phyloP scores from a whole-genome alignment of 108 stramenopile species.

The Fragilariopsis cylindrus region DNA sequence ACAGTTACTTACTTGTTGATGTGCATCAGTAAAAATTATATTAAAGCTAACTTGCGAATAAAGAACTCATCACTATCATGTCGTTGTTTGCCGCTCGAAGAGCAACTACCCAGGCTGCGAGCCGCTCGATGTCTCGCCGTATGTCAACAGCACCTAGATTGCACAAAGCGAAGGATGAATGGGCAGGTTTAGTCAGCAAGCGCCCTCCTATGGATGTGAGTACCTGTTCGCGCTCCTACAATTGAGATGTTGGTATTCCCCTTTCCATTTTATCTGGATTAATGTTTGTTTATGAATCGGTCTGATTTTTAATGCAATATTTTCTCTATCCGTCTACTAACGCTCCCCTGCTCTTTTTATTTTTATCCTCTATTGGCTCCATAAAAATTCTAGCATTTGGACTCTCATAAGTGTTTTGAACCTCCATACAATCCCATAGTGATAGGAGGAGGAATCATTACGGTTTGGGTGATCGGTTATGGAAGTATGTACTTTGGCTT shows the following conservation, averaged over 20 bases:
- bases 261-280: neutral
- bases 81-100: constrained; percentile 26
- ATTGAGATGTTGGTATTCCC: constrained; percentile 44
- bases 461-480: constrained; percentile 45
- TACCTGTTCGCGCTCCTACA: constrained; percentile 14
- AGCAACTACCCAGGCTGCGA: constrained; percentile 28
- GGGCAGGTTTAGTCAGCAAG: constrained; percentile 55
- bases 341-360: neutral
- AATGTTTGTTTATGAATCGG: neutral
- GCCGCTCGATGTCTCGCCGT: constrained; percentile 34
- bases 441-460: constrained; percentile 26
- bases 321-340: neutral
- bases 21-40: no score
- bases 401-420: constrained; percentile 45
- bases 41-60: no score
- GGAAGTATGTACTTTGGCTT: constrained; percentile 75
- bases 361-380: neutral
- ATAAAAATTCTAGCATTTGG: constrained; percentile 17
- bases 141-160: constrained; percentile 66
- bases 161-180: constrained; percentile 79
- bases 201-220: constrained; percentile 64
- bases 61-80: constrained; percentile 8
- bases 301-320: neutral
- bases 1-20: no score
- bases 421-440: constrained; percentile 46